Percentiles rank a stretch among this genome's conserved stretches.
Conservation (phyloP, 768 basidiomycete genomes). For the Panaeolus papilionaceus region DNA sequence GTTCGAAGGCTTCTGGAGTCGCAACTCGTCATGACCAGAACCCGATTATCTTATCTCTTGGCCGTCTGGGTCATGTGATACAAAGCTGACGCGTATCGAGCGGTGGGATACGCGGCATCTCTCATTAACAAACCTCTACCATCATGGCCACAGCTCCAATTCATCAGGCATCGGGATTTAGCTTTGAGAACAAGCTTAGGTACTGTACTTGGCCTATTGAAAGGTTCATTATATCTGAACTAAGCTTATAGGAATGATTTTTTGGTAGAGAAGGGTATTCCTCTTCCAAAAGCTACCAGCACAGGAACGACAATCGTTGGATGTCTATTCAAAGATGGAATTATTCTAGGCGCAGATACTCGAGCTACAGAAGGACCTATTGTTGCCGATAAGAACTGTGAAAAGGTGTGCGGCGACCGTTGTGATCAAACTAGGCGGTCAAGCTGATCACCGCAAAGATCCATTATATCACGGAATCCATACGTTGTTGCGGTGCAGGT, state of each 20-base stretch:
- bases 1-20: background rate
- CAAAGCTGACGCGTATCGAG: conserved; percentile 21
- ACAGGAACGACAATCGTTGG: conserved; percentile 99
- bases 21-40: background rate
- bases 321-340: conserved; percentile 89
- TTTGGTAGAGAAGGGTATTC: conserved; percentile 71
- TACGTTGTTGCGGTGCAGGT: conserved; percentile 97
- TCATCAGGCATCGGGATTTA: conserved; percentile 66
- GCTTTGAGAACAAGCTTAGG: conserved; percentile 81
- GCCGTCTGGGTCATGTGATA: conserved; percentile 10
- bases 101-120: conserved; percentile 11
- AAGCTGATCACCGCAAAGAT: conserved; percentile 60
- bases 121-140: conserved; percentile 19
- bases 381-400: conserved; percentile 99
- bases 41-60: conserved; percentile 11
- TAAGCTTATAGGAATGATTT: conserved; percentile 68
- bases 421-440: conserved; percentile 1
- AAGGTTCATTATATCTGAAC: background rate
- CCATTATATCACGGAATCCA: conserved; percentile 94
- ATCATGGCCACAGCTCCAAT: conserved; percentile 55
- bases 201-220: conserved; percentile 27
- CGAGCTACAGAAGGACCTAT: conserved; percentile 94
- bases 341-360: conserved; percentile 96
- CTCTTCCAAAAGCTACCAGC: conserved; percentile 84
- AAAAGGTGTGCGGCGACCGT: conserved; percentile 71